phyloP scores from a whole-genome alignment of 2,329 filamentous ascomycete species.

The Arthrinium phaeospermum region DNA sequence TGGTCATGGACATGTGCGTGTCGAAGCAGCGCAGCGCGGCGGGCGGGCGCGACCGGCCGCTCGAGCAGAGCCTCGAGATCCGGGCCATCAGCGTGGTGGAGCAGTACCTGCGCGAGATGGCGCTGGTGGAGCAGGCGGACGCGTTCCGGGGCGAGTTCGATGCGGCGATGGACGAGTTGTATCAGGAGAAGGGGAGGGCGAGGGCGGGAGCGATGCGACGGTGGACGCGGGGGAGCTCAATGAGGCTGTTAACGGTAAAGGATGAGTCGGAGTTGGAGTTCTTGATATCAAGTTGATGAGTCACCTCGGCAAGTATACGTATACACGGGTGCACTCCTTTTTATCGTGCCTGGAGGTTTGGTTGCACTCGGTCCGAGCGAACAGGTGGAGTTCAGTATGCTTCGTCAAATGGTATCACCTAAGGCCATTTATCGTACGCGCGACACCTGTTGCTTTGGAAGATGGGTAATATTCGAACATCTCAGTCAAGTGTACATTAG shows the following conservation, averaged over 20 bases:
- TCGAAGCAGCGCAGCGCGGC: constrained; percentile 6
- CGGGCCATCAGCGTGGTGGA: constrained; percentile 2
- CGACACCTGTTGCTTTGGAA: background rate
- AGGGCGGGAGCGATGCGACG: background rate
- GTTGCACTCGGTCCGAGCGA: background rate
- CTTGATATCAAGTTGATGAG: background rate
- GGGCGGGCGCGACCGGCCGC: constrained; percentile 2
- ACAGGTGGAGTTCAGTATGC: background rate
- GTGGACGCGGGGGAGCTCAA: background rate
- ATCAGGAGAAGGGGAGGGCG: background rate
- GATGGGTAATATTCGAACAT: background rate
- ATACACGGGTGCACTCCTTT: background rate
- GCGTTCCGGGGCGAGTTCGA: constrained; percentile 13
- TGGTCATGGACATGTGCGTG: constrained; percentile 15
- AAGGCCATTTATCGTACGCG: background rate
- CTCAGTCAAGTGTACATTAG: background rate
- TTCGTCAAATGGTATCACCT: background rate
- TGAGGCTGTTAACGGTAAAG: background rate
- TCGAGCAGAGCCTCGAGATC: constrained; percentile 9
- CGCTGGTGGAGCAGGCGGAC: background rate
- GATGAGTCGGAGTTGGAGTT: background rate
- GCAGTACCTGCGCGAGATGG: constrained; percentile 3
- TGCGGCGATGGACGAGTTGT: background rate
- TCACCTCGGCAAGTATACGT: background rate
- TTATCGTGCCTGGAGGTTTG: background rate